phyloP scores from a whole-genome alignment of 768 basidiomycete species.

The Boletus subparvulus region DNA sequence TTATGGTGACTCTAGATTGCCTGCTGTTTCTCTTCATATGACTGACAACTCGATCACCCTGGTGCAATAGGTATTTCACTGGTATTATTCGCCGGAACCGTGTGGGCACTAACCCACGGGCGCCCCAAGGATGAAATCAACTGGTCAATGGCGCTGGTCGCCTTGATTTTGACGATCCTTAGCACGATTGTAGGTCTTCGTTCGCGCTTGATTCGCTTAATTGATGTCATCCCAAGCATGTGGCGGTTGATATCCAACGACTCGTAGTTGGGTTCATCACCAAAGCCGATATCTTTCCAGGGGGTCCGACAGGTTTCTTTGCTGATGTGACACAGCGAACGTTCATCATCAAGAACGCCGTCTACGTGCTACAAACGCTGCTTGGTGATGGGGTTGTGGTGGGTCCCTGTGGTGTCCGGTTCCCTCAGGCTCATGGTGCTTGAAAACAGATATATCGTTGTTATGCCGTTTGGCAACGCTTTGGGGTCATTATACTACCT shows the following conservation, averaged over 20 bases:
- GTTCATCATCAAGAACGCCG: slow-evolving; percentile 30
- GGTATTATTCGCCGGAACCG: slow-evolving; percentile 20
- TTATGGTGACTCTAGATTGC: slow-evolving; percentile 17
- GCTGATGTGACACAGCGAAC: slow-evolving; percentile 27
- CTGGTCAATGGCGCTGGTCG: slow-evolving; percentile 21
- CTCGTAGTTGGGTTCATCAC: slow-evolving; percentile 27
- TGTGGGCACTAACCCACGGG: slow-evolving; percentile 24
- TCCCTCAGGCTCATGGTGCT: not conserved
- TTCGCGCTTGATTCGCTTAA: not conserved
- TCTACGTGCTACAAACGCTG: slow-evolving; percentile 28
- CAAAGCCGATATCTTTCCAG: slow-evolving; percentile 18
- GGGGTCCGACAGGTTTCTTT: slow-evolving; percentile 31
- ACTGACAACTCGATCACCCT: slow-evolving; percentile 1
- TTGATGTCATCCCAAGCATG: slow-evolving; percentile 19
- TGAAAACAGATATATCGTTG: slow-evolving; percentile 24
- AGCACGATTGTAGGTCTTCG: slow-evolving; percentile 18
- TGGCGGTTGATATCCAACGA: slow-evolving; percentile 23
- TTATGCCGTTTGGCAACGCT: slow-evolving; percentile 20
- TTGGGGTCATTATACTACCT: slow-evolving; percentile 10
- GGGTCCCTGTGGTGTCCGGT: not conserved
- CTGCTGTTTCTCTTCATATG: not conserved
- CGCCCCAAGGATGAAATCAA: slow-evolving; percentile 19
- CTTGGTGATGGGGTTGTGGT: slow-evolving; percentile 23
- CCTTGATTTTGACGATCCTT: slow-evolving; percentile 20
- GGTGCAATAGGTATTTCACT: slow-evolving; percentile 18